Evolutionary conservation across 495 filamentous ascomycete species (phyloP), one percentile per base, ranked within the genome.

Genomic region (Apiosordaria backusii): DNA sequence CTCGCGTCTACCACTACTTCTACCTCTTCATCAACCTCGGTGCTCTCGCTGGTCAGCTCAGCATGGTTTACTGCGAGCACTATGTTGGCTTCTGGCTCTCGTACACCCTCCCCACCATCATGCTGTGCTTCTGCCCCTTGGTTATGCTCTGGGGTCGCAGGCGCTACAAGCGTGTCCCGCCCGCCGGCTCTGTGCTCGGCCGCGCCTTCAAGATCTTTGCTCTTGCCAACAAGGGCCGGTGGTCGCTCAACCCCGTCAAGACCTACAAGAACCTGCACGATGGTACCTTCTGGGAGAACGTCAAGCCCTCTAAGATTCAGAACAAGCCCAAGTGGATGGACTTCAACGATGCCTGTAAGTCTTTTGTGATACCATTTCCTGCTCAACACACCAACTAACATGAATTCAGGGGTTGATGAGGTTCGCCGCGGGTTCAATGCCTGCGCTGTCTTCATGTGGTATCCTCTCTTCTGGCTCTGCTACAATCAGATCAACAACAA

Each of bases 31-130:
- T 93, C 82, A 91, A 91, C 71, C 71, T 89, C 54, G 88, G 89
- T 52, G 79, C 87, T 1, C 70, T 90, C 19, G 45, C 82, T 26
- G 88, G 79, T 4, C 77, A 78, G 52, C 75, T 83, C 25, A 58
- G 69, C 19, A 81, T 89, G 86, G 84, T 86, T 26, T 90, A 90
- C 70, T 84, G 85, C 6, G 89, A 90, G 77, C 84, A 88, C 65
- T 90, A 90, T 62, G 87, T 92, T 63, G 90, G 90, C 22, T 93
- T 91, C 79, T 93, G 85, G 82, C 81, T 92, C n/a, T 80, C 88
- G 0, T 91, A 76, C 70, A 77, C 84, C 5, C 79, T 91, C 18
- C 88, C 88, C 6, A 89, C 87, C 1, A 67, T 80, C 60, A 67
- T 85, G 27, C 79, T 91, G 72, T 79, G 81, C 63, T 62, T 86